phyloP scores from a whole-genome alignment of 2,329 filamentous ascomycete species.

The Alternaria hordeiaustralica region DNA sequence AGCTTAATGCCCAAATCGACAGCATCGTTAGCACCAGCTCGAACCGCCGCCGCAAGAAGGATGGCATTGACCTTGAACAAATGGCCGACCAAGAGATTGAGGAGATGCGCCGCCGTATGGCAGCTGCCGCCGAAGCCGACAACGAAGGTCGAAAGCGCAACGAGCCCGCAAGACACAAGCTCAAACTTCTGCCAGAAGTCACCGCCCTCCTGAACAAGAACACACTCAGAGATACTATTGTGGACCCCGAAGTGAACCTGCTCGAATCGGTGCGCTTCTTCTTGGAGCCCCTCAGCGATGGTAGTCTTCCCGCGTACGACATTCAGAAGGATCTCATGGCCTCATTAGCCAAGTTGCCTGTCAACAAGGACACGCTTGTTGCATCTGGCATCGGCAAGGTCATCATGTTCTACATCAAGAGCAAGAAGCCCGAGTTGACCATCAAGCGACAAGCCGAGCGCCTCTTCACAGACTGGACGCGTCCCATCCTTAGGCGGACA shows the following conservation, averaged over 20 bases:
- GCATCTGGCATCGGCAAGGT: conserved; percentile 96
- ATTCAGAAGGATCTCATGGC: conserved; percentile 95
- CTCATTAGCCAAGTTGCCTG: conserved; percentile 78
- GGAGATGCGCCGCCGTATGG: conserved; percentile 87
- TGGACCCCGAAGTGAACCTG: conserved; percentile 95
- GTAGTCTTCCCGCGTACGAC: conserved; percentile 92
- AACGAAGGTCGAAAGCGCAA: conserved; percentile 79
- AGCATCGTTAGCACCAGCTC: conserved; percentile 85
- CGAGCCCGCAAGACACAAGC: conserved; percentile 86
- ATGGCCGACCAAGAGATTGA: conserved; percentile 90
- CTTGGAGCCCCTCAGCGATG: conserved; percentile 92
- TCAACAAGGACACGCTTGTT: conserved; percentile 87
- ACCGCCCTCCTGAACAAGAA: conserved; percentile 88
- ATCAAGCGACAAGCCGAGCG: conserved; percentile 96
- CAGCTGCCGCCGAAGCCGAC: conserved; percentile 84
- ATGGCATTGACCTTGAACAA: conserved; percentile 90
- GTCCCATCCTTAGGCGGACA: conserved; percentile 90
- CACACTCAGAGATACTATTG: conserved; percentile 80
- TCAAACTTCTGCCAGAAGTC: conserved; percentile 91
- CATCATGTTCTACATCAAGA: conserved; percentile 95
- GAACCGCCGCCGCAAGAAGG: conserved; percentile 75
- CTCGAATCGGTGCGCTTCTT: conserved; percentile 96
- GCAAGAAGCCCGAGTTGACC: conserved; percentile 81
- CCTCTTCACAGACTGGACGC: conserved; percentile 92
- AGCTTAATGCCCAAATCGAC: conserved; percentile 86